phyloP scores from a whole-genome alignment of 495 filamentous ascomycete species.

The Tuber magnatum region DNA sequence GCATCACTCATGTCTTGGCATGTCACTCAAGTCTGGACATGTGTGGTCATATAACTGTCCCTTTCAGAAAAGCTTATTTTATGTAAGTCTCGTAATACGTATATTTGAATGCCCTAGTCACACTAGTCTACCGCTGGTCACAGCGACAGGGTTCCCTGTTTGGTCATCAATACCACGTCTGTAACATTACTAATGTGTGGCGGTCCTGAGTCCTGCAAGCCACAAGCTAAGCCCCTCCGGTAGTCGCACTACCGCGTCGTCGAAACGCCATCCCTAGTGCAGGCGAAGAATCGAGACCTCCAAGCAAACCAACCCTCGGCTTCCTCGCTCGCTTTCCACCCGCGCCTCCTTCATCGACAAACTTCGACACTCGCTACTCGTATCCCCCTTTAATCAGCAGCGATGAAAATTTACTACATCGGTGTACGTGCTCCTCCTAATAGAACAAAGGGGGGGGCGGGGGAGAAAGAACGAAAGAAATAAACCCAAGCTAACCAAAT shows the following conservation, averaged over 20 bases:
- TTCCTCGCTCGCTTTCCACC: background rate
- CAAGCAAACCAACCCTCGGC: background rate
- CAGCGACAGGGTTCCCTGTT: too few relatives aligned
- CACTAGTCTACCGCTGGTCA: too few relatives aligned
- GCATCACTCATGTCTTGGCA: too few relatives aligned
- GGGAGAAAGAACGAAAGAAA: conserved; percentile 8
- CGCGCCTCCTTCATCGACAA: background rate
- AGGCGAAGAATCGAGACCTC: background rate
- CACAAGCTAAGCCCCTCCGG: background rate
- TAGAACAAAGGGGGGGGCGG: background rate
- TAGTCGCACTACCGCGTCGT: background rate
- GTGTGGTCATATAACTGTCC: too few relatives aligned
- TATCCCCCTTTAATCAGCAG: background rate
- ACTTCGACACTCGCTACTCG: background rate
- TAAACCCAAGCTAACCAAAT: background rate
- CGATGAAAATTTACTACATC: conserved; percentile 90
- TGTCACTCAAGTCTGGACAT: too few relatives aligned
- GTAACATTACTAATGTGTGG: background rate
- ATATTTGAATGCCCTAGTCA: too few relatives aligned
- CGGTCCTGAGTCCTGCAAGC: background rate
- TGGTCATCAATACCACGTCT: too few relatives aligned
- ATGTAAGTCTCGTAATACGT: too few relatives aligned
- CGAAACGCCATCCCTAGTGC: background rate
- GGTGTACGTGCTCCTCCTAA: conserved; percentile 54
- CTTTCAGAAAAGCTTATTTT: too few relatives aligned